A percentile compares a stretch with the other conserved stretches of the same genome.
phyloP scores from a whole-genome alignment of 352 stramenopile genomes.

The Salisapilia sapeloensis region DNA sequence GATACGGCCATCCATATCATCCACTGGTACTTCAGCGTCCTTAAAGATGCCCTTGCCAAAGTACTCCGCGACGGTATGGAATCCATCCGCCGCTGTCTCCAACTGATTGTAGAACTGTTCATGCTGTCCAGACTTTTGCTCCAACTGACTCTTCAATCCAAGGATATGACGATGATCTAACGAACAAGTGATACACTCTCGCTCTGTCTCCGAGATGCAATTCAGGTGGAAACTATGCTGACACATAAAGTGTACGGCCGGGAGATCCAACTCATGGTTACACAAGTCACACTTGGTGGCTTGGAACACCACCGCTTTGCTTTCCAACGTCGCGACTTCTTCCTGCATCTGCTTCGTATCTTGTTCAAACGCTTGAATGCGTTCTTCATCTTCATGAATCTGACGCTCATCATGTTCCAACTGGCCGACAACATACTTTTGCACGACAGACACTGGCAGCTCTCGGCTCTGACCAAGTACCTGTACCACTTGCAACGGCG shows the following conservation, averaged over 20 bases:
- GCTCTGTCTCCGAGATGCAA: constrained; percentile 80
- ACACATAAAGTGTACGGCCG: constrained; percentile 85
- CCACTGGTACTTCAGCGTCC: constrained; percentile 39
- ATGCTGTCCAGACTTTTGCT: constrained; percentile 80
- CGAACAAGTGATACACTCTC: constrained; percentile 79
- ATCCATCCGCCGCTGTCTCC: constrained; percentile 75
- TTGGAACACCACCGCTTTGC: constrained; percentile 80
- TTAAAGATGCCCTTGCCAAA: constrained; percentile 89
- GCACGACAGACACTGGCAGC: constrained; percentile 63
- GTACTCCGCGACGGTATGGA: constrained; percentile 83
- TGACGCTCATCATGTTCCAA: constrained; percentile 59
- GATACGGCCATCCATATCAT: constrained; percentile 67
- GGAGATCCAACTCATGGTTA: constrained; percentile 79
- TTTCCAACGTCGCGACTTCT: constrained; percentile 69
- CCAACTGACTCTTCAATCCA: constrained; percentile 71
- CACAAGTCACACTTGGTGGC: constrained; percentile 82
- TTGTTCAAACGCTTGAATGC: constrained; percentile 74
- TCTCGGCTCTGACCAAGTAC: constrained; percentile 71
- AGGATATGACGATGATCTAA: constrained; percentile 76
- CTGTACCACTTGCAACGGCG: constrained; percentile 70
- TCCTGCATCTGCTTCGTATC: constrained; percentile 84
- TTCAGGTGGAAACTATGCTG: constrained; percentile 84
- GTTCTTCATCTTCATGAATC: constrained; percentile 73
- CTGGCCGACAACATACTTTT: constrained; percentile 78
- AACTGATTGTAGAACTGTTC: constrained; percentile 89